Conservation (phyloP, 192 early-diverging fungal genomes). For the Allomyces macrogynus region DNA sequence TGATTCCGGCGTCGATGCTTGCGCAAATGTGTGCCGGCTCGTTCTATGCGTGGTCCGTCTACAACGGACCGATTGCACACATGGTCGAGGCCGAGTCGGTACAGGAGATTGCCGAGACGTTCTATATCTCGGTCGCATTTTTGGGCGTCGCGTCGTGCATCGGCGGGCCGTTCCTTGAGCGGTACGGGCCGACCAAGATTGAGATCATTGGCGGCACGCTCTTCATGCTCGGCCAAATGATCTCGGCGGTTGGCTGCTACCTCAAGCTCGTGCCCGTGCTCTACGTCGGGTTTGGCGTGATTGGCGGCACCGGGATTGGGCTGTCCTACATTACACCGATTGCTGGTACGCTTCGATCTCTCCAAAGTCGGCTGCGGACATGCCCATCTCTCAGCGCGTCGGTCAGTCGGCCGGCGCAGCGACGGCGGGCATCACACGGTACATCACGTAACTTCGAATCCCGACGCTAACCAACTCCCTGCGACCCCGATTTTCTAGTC, state of each 20-base stretch:
- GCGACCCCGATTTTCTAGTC: conserved; percentile 4
- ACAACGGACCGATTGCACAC: conserved; percentile 33
- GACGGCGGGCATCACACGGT: no score
- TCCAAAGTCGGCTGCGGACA: no score
- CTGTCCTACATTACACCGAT: conserved; percentile 43
- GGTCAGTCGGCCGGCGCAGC: no score
- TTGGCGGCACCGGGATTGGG: conserved; percentile 37
- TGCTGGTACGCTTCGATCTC: conserved; percentile 1
- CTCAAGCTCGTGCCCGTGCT: conserved; percentile 32
- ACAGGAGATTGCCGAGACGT: conserved; percentile 30
- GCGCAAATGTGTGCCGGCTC: conserved; percentile 44
- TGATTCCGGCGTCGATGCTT: conserved; percentile 31
- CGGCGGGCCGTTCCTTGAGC: conserved; percentile 39
- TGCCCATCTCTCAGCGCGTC: no score
- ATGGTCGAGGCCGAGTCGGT: conserved; percentile 13
- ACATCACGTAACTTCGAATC: no score
- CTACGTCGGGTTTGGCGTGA: conserved; percentile 41
- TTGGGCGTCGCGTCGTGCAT: conserved; percentile 31
- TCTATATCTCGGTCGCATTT: conserved; percentile 36
- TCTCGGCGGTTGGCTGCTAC: conserved; percentile 28
- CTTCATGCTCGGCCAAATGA: conserved; percentile 30
- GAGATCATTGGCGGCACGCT: conserved; percentile 21
- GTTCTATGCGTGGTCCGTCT: conserved; percentile 43
- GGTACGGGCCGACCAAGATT: conserved; percentile 25
- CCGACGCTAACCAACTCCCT: no score